phyloP scores from a whole-genome alignment of 495 filamentous ascomycete genomes.

The Achaetomiella virescens region DNA sequence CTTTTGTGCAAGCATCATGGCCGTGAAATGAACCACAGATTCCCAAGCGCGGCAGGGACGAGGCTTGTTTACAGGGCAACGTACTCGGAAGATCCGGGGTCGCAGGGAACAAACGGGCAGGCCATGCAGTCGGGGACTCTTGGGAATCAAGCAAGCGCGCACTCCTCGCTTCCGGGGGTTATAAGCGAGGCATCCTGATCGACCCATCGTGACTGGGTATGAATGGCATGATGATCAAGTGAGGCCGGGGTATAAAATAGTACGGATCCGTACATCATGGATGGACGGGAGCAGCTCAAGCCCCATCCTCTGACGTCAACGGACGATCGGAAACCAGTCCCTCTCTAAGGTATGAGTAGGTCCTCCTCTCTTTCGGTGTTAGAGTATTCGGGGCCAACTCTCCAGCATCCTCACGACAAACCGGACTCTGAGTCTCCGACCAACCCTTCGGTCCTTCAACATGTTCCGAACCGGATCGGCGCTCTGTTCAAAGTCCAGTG shows the following conservation, averaged over 20 bases:
- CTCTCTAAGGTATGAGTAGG: neutral
- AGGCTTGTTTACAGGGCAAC: constrained; percentile 11
- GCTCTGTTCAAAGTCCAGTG: constrained; percentile 2
- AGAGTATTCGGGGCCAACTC: neutral
- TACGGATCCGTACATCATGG: neutral
- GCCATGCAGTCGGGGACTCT: constrained; percentile 14
- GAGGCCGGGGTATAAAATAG: neutral
- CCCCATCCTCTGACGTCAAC: constrained; percentile 9
- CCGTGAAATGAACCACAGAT: constrained; percentile 34
- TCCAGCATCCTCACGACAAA: neutral
- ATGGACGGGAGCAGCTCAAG: neutral
- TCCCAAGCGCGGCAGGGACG: constrained; percentile 27
- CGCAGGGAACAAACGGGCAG: constrained; percentile 9
- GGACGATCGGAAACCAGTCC: neutral
- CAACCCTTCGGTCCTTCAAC: neutral
- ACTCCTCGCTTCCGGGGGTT: constrained; percentile 9
- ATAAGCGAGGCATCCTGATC: constrained; percentile 1
- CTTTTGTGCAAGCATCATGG: constrained; percentile 30
- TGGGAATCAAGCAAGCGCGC: constrained; percentile 12
- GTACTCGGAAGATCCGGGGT: constrained; percentile 6
- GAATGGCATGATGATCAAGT: neutral
- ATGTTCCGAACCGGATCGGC: constrained; percentile 19
- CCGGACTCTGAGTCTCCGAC: neutral
- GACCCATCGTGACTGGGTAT: constrained; percentile 7
- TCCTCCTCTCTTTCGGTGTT: neutral